A percentile compares a stretch with the other conserved stretches of the same genome.
phyloP scores from a whole-genome alignment of 805 yeast genomes.

The Lipomyces yamanashiensis region DNA sequence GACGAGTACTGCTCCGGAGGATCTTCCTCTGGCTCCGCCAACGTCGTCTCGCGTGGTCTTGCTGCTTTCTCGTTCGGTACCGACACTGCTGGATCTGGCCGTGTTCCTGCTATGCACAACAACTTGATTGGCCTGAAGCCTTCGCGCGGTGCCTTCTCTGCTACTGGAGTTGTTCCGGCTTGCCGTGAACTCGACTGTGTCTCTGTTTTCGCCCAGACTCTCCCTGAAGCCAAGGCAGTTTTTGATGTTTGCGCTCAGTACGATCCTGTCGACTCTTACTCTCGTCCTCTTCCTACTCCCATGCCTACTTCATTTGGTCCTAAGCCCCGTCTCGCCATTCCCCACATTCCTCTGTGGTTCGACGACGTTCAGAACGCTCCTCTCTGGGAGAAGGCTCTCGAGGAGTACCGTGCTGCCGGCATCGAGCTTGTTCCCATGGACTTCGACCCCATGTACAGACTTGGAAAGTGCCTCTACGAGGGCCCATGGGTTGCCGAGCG shows the following conservation, averaged over 20 bases:
- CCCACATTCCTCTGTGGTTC: conserved; percentile 73
- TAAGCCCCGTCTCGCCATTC: conserved; percentile 74
- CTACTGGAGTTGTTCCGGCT: conserved; percentile 97
- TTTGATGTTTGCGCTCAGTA: conserved; percentile 72
- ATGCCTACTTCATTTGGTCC: conserved; percentile 64
- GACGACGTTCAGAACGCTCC: conserved; percentile 82
- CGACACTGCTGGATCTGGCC: conserved; percentile 97
- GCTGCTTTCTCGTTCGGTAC: conserved; percentile 92
- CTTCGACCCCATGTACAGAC: conserved; percentile 72
- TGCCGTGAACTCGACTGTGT: conserved; percentile 94
- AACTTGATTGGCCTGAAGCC: conserved; percentile 93
- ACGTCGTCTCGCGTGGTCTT: conserved; percentile 83
- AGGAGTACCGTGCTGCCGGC: conserved; percentile 55
- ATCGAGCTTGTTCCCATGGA: conserved; percentile 67
- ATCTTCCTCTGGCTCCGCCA: conserved; percentile 92
- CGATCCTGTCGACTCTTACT: conserved; percentile 78
- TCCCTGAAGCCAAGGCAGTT: conserved; percentile 80
- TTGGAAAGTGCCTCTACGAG: conserved; percentile 88
- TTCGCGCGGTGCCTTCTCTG: conserved; percentile 81
- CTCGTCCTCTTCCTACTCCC: conserved; percentile 71
- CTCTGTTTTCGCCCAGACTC: conserved; percentile 75
- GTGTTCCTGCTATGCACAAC: conserved; percentile 97
- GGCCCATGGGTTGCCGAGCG: conserved; percentile 99
- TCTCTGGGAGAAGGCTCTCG: conserved; percentile 66
- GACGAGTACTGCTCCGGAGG: conserved; percentile 88